Base-by-base conservation (phyloP, 805 yeast species). In the Kuraishia piskuri region DNA sequence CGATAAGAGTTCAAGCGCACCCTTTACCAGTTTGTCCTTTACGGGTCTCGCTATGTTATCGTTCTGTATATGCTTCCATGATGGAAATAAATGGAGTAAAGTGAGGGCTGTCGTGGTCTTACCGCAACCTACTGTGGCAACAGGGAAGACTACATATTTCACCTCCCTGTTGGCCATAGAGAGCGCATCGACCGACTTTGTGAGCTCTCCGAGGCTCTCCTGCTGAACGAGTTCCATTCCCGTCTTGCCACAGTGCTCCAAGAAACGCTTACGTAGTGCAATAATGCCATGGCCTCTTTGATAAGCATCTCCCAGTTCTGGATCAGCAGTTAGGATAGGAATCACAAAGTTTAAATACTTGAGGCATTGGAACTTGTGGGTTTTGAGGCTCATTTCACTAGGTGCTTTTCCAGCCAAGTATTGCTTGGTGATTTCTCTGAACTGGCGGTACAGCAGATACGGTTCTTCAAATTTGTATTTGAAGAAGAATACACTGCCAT, bases 391-490 rank as follows among this genome's bases (percentile, higher is more conserved):
- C 5, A 76, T 68, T 14, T 75, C 65, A 12, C 61, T 63, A 31
- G 57, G 57, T 2, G 63, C 62, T 17, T 70, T 70, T 1, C 67
- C 66, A 0, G 61, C 54, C 9, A 87, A 74, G 56, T 79, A 78
- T 48, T 71, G 72, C 62, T 80, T 84, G 0, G 97, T 90, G 1
- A 83, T 87, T 62, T 94, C 98, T 58, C 99, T 77, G 80, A 95
- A 82, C 60, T 87, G 88, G 55, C 99, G 77, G 67, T 90, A 94
- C 77, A 94, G 77, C 48, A 90, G 70, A 64, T 94, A 94, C 0
- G 99, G 99, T 68, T 94, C 96, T 59, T 90, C 96, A 66, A 94
- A 94, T 68, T 94, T 94, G 72, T 74, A 94, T 69, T 94, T 94
- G 80, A 90, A 94, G 68, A 92, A 88, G 61, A 78, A 90, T 57